Conservation (phyloP, 345 rosid genomes). For the Hibiscus trionum region DNA sequence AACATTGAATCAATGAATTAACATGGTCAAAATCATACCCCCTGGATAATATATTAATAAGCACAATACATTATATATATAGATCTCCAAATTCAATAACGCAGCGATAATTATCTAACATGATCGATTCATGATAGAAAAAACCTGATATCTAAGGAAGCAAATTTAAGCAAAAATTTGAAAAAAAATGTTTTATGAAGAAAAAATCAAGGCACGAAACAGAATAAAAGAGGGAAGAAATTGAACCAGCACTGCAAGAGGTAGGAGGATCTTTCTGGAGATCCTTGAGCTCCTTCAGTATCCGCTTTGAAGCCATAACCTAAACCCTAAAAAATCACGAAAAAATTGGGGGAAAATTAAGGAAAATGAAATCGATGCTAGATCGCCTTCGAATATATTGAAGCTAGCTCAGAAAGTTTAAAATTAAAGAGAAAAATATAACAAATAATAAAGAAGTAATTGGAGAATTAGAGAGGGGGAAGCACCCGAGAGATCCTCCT, state of each 20-base stretch:
- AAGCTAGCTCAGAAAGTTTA: background rate
- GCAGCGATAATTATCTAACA: background rate
- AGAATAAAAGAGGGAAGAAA: background rate
- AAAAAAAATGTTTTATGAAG: no score
- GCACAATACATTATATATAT: background rate
- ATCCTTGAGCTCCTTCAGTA: conserved; percentile 20
- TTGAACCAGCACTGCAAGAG: conserved; percentile 65
- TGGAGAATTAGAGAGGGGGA: background rate
- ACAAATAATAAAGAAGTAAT: background rate
- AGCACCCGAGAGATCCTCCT: conserved; percentile 9
- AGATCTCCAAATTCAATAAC: background rate
- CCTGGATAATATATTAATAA: background rate
- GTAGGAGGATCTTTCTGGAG: conserved; percentile 80
- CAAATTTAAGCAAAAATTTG: background rate
- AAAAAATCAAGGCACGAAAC: no score
- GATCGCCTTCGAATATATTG: conserved; percentile 20
- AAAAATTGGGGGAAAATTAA: background rate
- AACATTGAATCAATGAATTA: background rate
- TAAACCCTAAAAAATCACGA: conserved; percentile 16
- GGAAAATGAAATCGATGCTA: conserved; percentile 14
- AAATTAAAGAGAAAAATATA: background rate
- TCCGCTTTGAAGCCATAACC: conserved; percentile 1
- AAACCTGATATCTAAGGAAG: background rate
- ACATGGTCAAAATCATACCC: background rate
- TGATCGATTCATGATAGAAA: background rate